Evolutionary conservation across 192 early-diverging fungal genomes (phyloP).

Genomic region (Entrophospora sp.): DNA sequence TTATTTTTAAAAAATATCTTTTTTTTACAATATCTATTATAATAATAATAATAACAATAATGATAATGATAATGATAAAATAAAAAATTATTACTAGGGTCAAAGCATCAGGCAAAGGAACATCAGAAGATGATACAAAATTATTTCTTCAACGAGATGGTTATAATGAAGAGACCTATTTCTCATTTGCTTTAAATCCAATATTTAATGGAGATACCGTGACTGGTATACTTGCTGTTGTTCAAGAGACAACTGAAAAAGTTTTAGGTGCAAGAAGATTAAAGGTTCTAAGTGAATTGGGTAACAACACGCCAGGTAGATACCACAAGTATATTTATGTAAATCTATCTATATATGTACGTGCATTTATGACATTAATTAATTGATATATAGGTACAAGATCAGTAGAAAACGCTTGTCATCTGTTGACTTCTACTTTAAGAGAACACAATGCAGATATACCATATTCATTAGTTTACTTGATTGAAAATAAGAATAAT

Average conservation of each 20-base stretch:
- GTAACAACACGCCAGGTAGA: slow-evolving; percentile 12
- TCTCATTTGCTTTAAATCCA: slow-evolving; percentile 27
- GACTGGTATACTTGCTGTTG: slow-evolving; percentile 22
- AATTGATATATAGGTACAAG: not conserved
- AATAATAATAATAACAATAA: no score
- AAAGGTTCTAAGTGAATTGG: slow-evolving; percentile 22
- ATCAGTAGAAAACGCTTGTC: not conserved
- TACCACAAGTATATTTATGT: no score
- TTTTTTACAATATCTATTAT: not conserved
- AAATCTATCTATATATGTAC: no score
- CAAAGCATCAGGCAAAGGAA: not conserved
- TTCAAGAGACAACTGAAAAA: slow-evolving; percentile 25
- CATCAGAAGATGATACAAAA: not conserved
- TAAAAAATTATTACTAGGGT: not conserved
- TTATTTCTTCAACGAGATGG: slow-evolving; percentile 14
- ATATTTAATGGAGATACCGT: slow-evolving; percentile 23
- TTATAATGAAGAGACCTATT: slow-evolving; percentile 29
- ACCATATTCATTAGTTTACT: slow-evolving; percentile 9
- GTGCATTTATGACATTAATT: no score
- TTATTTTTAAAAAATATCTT: not conserved
- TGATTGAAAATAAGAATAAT: slow-evolving; percentile 6
- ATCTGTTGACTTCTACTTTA: not conserved
- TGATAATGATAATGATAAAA: no score
- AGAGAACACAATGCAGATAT: not conserved
- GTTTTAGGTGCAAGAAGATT: slow-evolving; percentile 25